Base-by-base conservation (phyloP, 768 basidiomycete species). In the Punctularia strigosozonata region DNA sequence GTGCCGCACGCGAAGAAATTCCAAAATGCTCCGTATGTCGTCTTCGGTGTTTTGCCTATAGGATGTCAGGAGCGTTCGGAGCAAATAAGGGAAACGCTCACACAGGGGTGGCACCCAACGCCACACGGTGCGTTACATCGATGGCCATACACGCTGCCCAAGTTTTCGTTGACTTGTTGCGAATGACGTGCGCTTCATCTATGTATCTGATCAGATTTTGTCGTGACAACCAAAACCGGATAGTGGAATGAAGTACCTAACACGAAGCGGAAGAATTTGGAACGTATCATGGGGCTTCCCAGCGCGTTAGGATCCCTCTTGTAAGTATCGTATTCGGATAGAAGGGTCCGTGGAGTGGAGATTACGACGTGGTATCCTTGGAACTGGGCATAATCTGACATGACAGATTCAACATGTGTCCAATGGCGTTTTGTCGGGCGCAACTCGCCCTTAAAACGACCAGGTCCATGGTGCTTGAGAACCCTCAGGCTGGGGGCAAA, bases 131-230 rank as follows among this genome's bases (percentile, higher is more conserved):
- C 81, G 43, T 76, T 84, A 43, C 87, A 88, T 0, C 89, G 25
- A 78, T 64, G 2, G 87, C 77, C 22, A 73, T 73, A n/a, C n/a
- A n/a, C n/a, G n/a, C n/a, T n/a, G n/a, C n/a, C n/a, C n/a, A n/a
- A n/a, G n/a, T n/a, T 51, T 88, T 84, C 0, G 81, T 85, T 25
- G 68, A 78, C 36, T 75, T 67, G 50, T 91, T 89, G 66, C 92
- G 94, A 64, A 95, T 94, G 49, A 82, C 86, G 54, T 95, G 91
- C 0, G 91, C 91, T 52, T 95, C 90, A 51, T 95, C 91, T 86
- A 37, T 34, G 25, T 15, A 33, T 22, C 1, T 8, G 13, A 30
- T n/a, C n/a, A 15, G 22, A 24, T 12, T 12, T 15, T 1, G 21
- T 8, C 23, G 10, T 8, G 13, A 22, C 7, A 21, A 24, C 17